Percentiles rank a stretch among this genome's conserved stretches.
These are phyloP conservation scores for Leishmania turanica DNA, from an alignment of 208 protist genomes.

Conservation along the genomic window DNA sequence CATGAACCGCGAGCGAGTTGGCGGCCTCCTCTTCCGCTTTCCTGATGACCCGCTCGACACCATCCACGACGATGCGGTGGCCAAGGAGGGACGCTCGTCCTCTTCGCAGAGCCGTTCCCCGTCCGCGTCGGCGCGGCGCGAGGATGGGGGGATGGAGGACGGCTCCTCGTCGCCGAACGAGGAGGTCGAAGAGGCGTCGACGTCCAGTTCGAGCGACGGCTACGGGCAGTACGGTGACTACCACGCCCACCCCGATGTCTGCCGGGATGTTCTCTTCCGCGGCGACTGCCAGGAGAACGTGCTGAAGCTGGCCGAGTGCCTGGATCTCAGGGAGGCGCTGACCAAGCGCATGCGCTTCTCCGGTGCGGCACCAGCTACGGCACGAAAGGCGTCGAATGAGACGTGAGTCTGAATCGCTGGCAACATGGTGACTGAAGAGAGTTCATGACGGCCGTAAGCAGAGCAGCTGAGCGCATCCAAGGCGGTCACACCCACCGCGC, in stretches of 20 bases:
- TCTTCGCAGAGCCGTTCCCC: neutral
- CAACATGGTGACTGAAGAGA: neutral
- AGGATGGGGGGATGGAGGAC: no score
- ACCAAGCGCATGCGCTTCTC: neutral
- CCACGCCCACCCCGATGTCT: conserved; percentile 22
- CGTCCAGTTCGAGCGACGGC: conserved; percentile 58
- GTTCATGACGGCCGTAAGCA: neutral
- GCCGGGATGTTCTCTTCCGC: conserved; percentile 73
- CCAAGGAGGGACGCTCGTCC: neutral
- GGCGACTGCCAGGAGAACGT: conserved; percentile 82
- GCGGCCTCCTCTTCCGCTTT: conserved; percentile 73
- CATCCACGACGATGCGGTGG: neutral
- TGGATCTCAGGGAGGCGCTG: conserved; percentile 53
- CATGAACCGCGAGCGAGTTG: conserved; percentile 89
- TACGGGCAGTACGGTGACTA: conserved; percentile 50
- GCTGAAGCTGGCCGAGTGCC: conserved; percentile 37
- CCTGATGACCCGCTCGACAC: conserved; percentile 36
- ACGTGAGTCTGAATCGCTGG: neutral
- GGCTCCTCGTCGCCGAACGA: neutral
- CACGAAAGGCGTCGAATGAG: no score
- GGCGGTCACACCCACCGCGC: neutral
- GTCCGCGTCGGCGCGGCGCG: neutral
- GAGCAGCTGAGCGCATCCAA: neutral
- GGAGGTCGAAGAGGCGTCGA: neutral
- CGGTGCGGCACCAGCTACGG: neutral